phyloP scores from a whole-genome alignment of 2,329 filamentous ascomycete species.

The Hirsutella thompsonii region DNA sequence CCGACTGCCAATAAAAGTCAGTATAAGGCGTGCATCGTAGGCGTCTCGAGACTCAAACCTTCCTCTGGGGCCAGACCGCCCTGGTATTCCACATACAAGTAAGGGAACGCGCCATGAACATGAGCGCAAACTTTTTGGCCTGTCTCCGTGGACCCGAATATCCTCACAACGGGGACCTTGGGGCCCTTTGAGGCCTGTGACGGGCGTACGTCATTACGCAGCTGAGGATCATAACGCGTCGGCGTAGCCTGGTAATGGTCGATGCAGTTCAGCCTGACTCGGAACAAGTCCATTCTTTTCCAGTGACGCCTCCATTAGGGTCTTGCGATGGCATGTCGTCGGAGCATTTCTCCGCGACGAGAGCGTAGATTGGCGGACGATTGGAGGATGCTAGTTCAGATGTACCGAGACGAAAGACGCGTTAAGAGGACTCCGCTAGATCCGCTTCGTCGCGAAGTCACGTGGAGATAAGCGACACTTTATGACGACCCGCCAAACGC shows the following conservation, averaged over 20 bases:
- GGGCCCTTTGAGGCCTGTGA: conserved; percentile 50
- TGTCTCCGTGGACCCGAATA: conserved; percentile 87
- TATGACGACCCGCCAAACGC: neutral
- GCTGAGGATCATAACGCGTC: conserved; percentile 66
- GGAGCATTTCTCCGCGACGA: neutral
- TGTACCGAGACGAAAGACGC: neutral
- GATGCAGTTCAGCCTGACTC: conserved; percentile 86
- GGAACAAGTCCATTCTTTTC: conserved; percentile 52
- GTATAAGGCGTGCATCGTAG: neutral
- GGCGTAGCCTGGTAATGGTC: conserved; percentile 82
- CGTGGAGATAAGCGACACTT: conserved; percentile 11
- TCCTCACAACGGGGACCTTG: conserved; percentile 72
- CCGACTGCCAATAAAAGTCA: conserved; percentile 39
- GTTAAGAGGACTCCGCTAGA: neutral
- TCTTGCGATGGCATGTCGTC: neutral
- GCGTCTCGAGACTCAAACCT: conserved; percentile 35
- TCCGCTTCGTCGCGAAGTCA: conserved; percentile 12
- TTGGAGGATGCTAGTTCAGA: neutral
- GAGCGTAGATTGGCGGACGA: neutral
- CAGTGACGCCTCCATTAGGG: conserved; percentile 7
- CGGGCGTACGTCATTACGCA: conserved; percentile 51
- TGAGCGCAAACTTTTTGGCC: conserved; percentile 95
- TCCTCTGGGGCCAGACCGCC: conserved; percentile 53
- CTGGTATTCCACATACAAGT: conserved; percentile 81
- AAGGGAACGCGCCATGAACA: conserved; percentile 90